Conservation (phyloP, 2,329 filamentous ascomycete genomes). For the Ophiostoma sp. region DNA sequence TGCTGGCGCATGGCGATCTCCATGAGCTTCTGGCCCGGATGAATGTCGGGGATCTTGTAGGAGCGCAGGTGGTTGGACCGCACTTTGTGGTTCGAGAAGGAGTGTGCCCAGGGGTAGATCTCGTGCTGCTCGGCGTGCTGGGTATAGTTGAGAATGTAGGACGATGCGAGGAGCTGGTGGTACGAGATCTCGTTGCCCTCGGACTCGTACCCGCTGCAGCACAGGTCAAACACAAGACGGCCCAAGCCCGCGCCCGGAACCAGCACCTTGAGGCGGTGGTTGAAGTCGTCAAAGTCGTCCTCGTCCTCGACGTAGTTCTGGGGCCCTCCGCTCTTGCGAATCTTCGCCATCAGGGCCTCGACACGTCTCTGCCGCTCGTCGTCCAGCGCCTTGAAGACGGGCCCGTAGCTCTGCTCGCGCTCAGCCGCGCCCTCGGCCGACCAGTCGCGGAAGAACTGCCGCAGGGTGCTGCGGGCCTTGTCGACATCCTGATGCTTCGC, state of each 20-base stretch:
- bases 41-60: slow-evolving; percentile 74
- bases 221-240: slow-evolving; percentile 82
- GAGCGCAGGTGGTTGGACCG: slow-evolving; percentile 68
- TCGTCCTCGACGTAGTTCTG: not conserved
- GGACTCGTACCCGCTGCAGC: slow-evolving; percentile 61
- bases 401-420: slow-evolving; percentile 69
- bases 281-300: slow-evolving; percentile 23
- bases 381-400: slow-evolving; percentile 62
- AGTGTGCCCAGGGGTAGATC: slow-evolving; percentile 79
- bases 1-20: slow-evolving; percentile 7
- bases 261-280: slow-evolving; percentile 57
- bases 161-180: slow-evolving; percentile 85
- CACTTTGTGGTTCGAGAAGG: slow-evolving; percentile 77
- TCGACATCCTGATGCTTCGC: slow-evolving; percentile 73
- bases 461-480: slow-evolving; percentile 85
- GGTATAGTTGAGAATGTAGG: slow-evolving; percentile 67
- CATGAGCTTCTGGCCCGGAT: slow-evolving; percentile 55
- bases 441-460: slow-evolving; percentile 96
- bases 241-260: slow-evolving; percentile 88
- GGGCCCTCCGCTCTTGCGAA: slow-evolving; percentile 14
- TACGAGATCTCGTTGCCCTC: slow-evolving; percentile 97
- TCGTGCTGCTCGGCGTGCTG: slow-evolving; percentile 56
- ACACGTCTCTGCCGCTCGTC: slow-evolving; percentile 36
- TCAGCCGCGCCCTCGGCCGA: slow-evolving; percentile 69
- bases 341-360: slow-evolving; percentile 19